Base-by-base conservation (phyloP, 1,139 yeast genomes). In the Yamadazyma trypodendri region DNA sequence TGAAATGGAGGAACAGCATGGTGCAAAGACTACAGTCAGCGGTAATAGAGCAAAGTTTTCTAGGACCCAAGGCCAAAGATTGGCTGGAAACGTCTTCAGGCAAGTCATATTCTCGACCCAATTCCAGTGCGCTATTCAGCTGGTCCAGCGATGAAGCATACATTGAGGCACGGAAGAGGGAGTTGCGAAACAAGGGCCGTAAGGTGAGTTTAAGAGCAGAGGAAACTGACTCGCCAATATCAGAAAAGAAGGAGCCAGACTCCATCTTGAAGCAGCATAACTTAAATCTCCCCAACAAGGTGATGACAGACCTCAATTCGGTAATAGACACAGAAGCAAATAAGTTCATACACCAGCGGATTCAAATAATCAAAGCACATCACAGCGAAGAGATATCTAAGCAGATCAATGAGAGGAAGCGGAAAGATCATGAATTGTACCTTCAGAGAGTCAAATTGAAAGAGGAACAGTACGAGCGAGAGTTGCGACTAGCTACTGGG, bases 131-230 rank as follows among this genome's bases (percentile, higher is more conserved):
- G 13, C 55, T 70, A 32, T 71, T 71, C 41, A 58, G 63, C 34
- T 71, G 77, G 77, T 66, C 75, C 6, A 67, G 75, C 0, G 63
- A 67, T 15, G 75, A 70, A 38, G 57, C 64, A 8, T 67, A 68
- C 41, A 60, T 69, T 9, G 59, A 56, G 22, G 58, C 61, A 1
- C 50, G 72, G 28, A 63, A 62, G 44, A 48, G 51, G 28, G 67
- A 65, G 42, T 44, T 63, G 37, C 7, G 31, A 37, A 36, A 34
- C n/a, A 34, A 31, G 30, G 45, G 43, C 14, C 30, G 13, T 3
- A 18, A 12, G 20, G 21, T n/a, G 23, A 16, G 11, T 5, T 9
- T n/a, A 17, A 28, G 22, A 22, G 24, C 22, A 7, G 17, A 9
- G 16, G 21, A 10, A 12, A 32, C 11, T 21, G 18, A 20, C 9